Percentiles rank a stretch among this genome's conserved stretches.
phyloP scores from a whole-genome alignment of 2,329 filamentous ascomycete species.

The Botryotinia narcissicola region DNA sequence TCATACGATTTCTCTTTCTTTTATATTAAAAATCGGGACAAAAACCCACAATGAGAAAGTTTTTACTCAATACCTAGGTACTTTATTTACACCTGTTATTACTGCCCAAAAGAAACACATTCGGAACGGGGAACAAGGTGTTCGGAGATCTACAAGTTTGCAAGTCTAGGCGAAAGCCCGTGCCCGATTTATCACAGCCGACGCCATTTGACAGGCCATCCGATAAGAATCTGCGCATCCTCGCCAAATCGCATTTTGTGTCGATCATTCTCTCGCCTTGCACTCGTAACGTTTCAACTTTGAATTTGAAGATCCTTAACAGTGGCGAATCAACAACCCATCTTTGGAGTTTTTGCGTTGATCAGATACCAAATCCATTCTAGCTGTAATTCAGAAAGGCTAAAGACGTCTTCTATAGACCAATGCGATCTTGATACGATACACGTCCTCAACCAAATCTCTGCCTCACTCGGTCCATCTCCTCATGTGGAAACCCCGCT shows the following conservation, averaged over 20 bases:
- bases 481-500: background rate
- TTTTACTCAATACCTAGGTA: conserved; percentile 15
- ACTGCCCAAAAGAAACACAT: background rate
- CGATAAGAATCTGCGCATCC: background rate
- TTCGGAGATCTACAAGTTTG: conserved; percentile 5
- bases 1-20: conserved; percentile 5
- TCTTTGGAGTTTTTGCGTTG: background rate
- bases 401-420: background rate
- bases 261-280: conserved; percentile 14
- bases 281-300: background rate
- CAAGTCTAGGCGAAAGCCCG: conserved; percentile 10
- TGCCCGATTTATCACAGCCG: conserved; percentile 16
- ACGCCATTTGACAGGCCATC: conserved; percentile 7
- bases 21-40: conserved; percentile 20
- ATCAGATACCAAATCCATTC: conserved; percentile 2
- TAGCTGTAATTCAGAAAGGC: background rate
- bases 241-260: conserved; percentile 3
- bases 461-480: background rate
- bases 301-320: conserved; percentile 8
- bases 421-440: background rate
- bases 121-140: background rate
- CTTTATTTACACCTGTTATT: background rate
- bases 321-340: conserved; percentile 18
- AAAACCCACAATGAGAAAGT: conserved; percentile 24
- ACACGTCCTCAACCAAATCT: background rate